Evolutionary conservation across 2,329 filamentous ascomycete species (phyloP).

Genomic region (Byssochlamys sp.): DNA sequence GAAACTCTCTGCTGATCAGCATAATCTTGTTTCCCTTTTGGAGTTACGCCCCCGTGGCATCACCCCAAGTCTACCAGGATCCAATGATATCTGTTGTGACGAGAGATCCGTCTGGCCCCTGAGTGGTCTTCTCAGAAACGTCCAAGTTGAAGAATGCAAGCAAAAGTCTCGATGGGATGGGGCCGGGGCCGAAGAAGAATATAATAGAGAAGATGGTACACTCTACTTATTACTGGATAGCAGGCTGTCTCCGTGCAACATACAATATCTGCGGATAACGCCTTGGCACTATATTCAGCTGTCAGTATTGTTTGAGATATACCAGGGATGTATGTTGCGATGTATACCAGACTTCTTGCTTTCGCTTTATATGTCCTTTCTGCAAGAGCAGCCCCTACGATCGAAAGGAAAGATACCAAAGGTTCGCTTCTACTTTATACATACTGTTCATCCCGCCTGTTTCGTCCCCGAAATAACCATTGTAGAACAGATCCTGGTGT

Average conservation of each 20-base stretch:
- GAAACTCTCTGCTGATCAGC: background rate
- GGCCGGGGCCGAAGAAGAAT: background rate
- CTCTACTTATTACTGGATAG: background rate
- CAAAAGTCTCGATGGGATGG: background rate
- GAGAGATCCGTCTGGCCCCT: background rate
- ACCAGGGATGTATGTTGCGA: background rate
- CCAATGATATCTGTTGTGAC: background rate
- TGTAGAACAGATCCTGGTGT: slow-evolving; percentile 9
- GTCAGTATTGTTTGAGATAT: background rate
- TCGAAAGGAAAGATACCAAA: background rate
- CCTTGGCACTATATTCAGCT: background rate
- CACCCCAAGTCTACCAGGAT: background rate
- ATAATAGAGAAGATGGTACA: background rate
- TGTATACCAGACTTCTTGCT: background rate
- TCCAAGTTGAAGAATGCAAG: background rate
- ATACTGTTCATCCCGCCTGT: background rate
- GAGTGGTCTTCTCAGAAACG: background rate
- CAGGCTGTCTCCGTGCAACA: background rate
- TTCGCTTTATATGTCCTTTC: background rate
- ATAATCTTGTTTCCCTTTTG: background rate
- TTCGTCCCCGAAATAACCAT: background rate
- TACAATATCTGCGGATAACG: background rate
- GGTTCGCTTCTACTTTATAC: background rate
- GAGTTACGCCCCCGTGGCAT: background rate
- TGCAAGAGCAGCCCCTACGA: background rate